These are phyloP conservation scores for Grigorovia transvaalensis DNA, from an alignment of 805 yeast genomes.

Conservation along the genomic window DNA sequence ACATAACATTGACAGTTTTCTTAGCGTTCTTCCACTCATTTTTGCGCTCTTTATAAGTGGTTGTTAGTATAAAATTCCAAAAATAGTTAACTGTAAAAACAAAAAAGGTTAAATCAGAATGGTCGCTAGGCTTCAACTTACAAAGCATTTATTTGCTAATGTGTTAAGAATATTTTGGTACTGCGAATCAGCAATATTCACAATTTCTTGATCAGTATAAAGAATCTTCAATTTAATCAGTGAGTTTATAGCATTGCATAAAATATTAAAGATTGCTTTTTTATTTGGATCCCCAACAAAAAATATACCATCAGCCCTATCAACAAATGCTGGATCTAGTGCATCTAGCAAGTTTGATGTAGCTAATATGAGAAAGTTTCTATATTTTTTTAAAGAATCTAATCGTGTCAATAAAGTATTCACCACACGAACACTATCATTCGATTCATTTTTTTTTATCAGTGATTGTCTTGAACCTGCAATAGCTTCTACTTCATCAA, in stretches of 20 bases:
- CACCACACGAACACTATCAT: conserved; percentile 35
- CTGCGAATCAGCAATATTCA: conserved; percentile 1
- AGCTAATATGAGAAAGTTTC: conserved; percentile 31
- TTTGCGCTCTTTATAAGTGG: conserved; percentile 9
- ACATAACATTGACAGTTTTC: conserved; percentile 22
- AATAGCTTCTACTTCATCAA: conserved; percentile 39
- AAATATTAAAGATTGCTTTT: conserved; percentile 23
- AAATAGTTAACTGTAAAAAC: neutral
- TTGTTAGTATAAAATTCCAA: conserved; percentile 2
- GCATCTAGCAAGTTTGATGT: conserved; percentile 33
- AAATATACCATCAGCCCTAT: conserved; percentile 33
- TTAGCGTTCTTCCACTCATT: conserved; percentile 24
- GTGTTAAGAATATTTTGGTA: conserved; percentile 8
- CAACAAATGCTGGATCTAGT: conserved; percentile 36
- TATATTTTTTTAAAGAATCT: conserved; percentile 29
- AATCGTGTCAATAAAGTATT: conserved; percentile 35
- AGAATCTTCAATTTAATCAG: conserved; percentile 14
- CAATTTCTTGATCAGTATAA: neutral
- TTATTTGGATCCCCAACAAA: conserved; percentile 29
- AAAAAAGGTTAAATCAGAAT: neutral
- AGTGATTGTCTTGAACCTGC: conserved; percentile 32
- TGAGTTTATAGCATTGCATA: conserved; percentile 22
- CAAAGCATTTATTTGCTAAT: conserved; percentile 18
- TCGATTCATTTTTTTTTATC: conserved; percentile 31
- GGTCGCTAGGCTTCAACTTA: conserved; percentile 11